Evolutionary conservation across 2,329 filamentous ascomycete genomes (phyloP).

Genomic region (Claviceps arundinis): DNA sequence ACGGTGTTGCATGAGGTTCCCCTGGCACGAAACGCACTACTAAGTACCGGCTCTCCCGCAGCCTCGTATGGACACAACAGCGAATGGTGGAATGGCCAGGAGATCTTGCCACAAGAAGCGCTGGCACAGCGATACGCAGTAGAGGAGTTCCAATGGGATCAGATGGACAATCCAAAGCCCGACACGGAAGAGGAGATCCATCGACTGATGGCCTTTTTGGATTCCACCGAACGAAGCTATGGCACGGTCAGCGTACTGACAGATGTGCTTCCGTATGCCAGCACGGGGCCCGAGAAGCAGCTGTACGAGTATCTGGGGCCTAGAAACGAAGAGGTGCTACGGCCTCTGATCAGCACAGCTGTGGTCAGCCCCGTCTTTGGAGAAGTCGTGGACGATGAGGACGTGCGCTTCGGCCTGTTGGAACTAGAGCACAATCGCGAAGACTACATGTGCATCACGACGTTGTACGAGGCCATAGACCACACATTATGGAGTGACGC

Average conservation of each 20-base stretch:
- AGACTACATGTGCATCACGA: conserved; percentile 26
- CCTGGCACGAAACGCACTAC: conserved; percentile 39
- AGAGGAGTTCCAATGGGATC: conserved; percentile 18
- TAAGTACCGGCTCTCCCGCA: conserved; percentile 28
- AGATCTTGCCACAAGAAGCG: conserved; percentile 30
- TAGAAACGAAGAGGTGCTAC: conserved; percentile 12
- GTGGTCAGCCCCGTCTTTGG: conserved; percentile 16
- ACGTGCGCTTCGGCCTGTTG: conserved; percentile 27
- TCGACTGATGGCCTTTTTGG: conserved; percentile 49
- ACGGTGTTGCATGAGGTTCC: conserved; percentile 50
- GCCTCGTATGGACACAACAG: conserved; percentile 39
- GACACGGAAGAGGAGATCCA: conserved; percentile 42
- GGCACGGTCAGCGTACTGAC: conserved; percentile 38
- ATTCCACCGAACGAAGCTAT: conserved; percentile 45
- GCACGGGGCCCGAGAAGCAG: conserved; percentile 24
- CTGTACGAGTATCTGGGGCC: conserved; percentile 31
- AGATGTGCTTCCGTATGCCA: conserved; percentile 21
- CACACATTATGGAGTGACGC: conserved; percentile 34
- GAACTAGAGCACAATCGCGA: conserved; percentile 25
- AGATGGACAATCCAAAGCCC: conserved; percentile 16
- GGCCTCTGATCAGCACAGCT: conserved; percentile 21
- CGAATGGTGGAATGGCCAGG: conserved; percentile 49
- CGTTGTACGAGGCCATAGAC: conserved; percentile 35
- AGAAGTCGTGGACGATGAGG: conserved; percentile 18
- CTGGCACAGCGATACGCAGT: conserved; percentile 20